Base-by-base conservation (phyloP, 805 yeast genomes). In the Metschnikowia picachoensis region DNA sequence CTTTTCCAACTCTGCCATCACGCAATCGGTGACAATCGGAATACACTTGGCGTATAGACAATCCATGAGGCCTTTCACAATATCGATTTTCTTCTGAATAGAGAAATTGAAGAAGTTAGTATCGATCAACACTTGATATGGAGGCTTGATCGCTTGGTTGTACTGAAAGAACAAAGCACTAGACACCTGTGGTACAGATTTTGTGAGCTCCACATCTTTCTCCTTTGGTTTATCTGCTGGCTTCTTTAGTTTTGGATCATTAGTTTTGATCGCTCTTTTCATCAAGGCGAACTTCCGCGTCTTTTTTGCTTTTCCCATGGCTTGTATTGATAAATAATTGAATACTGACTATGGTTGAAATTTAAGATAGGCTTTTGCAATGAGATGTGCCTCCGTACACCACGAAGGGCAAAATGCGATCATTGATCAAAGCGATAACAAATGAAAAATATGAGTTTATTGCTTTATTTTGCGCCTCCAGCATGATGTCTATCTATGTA, bases 31-130 rank as follows among this genome's bases (percentile, higher is more conserved):
- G 37, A 94, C 84, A 41, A 91, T 79, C 11, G 98, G 98, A 39
- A 92, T 88, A 73, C 97, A 90, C 62, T 94, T 89, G 37, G 99
- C 99, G 62, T 85, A 85, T 34, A 92, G 71, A 48, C 95, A 79
- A 65, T 92, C 98, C 98, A 94, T 92, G 85, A 94, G 85, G 11
- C 97, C 99, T 58, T 90, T 79, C n/a, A 89, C 91, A 9, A 94
- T 73, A 64, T 94, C 99, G 44, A 94, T 83, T 61, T 94, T 94
- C 72, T 94, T 94, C 65, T 90, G 97, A 55, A 94, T 92, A 52
- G 96, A 87, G 68, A 91, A 91, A 72, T 94, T 94, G 67, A 94
- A 87, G 68, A 94, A 94, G 73, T 94, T 94, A 28, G 99, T 94
- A 80, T 94, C 99, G 41, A 94, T 83, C 15, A 94, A 76, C 4